Base-by-base conservation (phyloP, 2,329 filamentous ascomycete species). In the Juglanconis juglandina region DNA sequence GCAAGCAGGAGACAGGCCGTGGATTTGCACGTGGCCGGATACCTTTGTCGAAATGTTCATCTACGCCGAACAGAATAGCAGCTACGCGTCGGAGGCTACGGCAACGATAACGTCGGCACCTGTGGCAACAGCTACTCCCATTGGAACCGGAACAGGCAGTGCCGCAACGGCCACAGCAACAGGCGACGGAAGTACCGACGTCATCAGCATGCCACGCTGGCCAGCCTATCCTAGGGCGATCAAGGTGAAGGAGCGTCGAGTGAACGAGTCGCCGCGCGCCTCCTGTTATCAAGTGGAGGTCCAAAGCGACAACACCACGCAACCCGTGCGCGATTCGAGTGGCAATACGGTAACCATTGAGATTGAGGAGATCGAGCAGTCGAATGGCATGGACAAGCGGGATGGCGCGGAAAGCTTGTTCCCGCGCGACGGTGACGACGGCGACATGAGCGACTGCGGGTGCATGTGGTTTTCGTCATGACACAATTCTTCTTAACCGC, bases 21-120 rank as follows among this genome's bases (percentile, higher is more conserved):
- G 84, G 84, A 76, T 86, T 30, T 87, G 84, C 67, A 80, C 75
- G 2, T 87, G 84, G 83, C 80, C 82, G 2, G 74, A 78, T 34
- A 85, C 82, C 0, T 73, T 77, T 3, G 73, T 86, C 5, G 82
- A 86, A 55, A 70, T 85, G 3, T 84, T 85, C 65, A 81, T 87
- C 46, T 87, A 85, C 63, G 76, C 82, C 1, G 72, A 73, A 32
- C 80, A 85, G 65, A 83, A 81, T 65, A 77, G 74, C 56, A 82
- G 77, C 64, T 69, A 70, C 7, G 65, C 56, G 30, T 53, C 60
- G 10, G 39, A 55, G 34, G 61, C 59, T 7, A 51, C 67, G 4
- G 56, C 64, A 13, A 58, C 65, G 9, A 54, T 66, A 24, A 63
- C 61, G 17, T 50, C 63, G 10, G 50, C 62, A n/a, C 51, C 63